Evolutionary conservation across 768 basidiomycete genomes (phyloP).

Genomic region (Tephrocybe rancida): DNA sequence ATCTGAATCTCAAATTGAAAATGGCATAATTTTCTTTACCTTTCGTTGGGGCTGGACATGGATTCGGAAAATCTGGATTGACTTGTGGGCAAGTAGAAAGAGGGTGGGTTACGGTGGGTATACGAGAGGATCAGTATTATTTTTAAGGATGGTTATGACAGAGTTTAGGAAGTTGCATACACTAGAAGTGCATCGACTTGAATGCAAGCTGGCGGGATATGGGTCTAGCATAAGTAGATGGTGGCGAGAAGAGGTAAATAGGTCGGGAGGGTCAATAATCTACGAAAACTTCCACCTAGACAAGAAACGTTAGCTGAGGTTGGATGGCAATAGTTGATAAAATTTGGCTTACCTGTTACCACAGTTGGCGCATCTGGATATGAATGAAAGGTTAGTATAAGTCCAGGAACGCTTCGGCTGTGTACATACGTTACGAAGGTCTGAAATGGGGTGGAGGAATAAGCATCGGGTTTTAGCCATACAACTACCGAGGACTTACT

Average conservation of each 20-base stretch:
- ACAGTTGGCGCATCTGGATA: conserved; percentile 22
- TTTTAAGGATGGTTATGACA: background rate
- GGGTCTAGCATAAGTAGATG: background rate
- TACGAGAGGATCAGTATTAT: background rate
- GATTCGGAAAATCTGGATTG: no score
- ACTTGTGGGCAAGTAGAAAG: background rate
- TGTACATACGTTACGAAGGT: conserved; percentile 82
- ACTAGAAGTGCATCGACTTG: background rate
- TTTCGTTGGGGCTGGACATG: no score
- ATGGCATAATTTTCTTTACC: no score
- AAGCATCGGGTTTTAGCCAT: background rate
- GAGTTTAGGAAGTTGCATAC: background rate
- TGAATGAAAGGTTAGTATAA: conserved; percentile 4
- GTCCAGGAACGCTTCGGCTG: background rate
- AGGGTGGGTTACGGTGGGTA: background rate
- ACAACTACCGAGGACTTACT: conserved; percentile 42
- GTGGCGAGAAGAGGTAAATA: background rate
- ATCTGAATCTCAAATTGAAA: no score
- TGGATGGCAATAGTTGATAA: background rate
- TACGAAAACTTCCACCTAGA: conserved; percentile 45
- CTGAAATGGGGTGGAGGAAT: conserved; percentile 31
- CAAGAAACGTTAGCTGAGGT: background rate
- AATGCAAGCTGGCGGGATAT: background rate
- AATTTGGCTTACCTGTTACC: conserved; percentile 31
- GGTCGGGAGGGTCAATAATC: background rate